Base-by-base conservation (phyloP, 495 filamentous ascomycete genomes). In the Cladorrhinum samala region DNA sequence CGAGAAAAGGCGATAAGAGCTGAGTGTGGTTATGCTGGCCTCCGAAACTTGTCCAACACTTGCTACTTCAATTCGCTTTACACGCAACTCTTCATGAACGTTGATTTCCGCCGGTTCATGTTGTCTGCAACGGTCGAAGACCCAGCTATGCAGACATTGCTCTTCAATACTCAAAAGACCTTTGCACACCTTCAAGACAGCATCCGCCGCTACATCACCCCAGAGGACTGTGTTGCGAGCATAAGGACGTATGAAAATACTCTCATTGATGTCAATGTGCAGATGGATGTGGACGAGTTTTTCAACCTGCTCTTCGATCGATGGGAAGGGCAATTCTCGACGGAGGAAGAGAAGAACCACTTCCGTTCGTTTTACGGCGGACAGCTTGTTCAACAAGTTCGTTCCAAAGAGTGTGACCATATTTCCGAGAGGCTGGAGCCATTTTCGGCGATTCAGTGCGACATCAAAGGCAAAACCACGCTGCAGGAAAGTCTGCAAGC, bases 211-310 rank as follows among this genome's bases (percentile, higher is more conserved):
- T 83, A 72, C 39, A 79, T 89, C 16, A 88, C 91, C 52, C 86
- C 93, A 0, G 71, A 78, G 37, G 79, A 79, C 0, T 83, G 93
- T 45, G 88, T 92, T 23, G 75, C 76, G 18, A 81, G 79, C 30
- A 87, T 96, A 60, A 83, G 80, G 49, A 93, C 87, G 0, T 92
- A 93, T 58, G 91, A 95, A 23, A 86, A 90, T 44, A 75, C 83
- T 16, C 74, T 79, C n/a, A 91, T 97, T 46, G 91, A 97, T 68
- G 83, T 92, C 21, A 83, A 82, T 17, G 77, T 88, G 38, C 94
- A 97, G 64, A 96, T 97, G 89, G 93, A 99, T 63, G 94, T 96
- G 13, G 94, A 97, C 57, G 91, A 96, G 62, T 99, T 97, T 66
- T 97, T 93, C 70, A 95, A 93, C 60, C 76, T 94, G 18, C 77